Conservation (phyloP, 2,329 filamentous ascomycete genomes). For the Fusarium setosum region DNA sequence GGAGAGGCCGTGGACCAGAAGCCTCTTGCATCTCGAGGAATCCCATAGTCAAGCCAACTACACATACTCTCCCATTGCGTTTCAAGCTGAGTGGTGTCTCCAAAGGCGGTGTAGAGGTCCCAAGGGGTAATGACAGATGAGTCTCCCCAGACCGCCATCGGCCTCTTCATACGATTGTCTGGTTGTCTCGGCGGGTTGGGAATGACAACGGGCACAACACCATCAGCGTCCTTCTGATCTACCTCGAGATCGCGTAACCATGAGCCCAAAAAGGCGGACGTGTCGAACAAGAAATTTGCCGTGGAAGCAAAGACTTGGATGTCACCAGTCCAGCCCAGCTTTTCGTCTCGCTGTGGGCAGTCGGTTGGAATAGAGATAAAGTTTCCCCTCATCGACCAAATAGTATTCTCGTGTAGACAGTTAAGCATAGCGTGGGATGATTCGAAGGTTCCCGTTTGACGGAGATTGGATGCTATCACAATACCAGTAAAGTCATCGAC, state of each 20-base stretch:
- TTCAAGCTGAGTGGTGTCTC: constrained; percentile 48
- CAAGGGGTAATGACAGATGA: constrained; percentile 52
- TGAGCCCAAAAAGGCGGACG: constrained; percentile 57
- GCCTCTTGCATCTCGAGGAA: constrained; percentile 40
- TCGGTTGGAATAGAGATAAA: constrained; percentile 67
- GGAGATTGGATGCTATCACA: background rate
- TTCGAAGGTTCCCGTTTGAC: constrained; percentile 47
- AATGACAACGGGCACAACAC: background rate
- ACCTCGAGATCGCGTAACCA: constrained; percentile 14
- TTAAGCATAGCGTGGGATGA: constrained; percentile 63
- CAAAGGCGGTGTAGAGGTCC: constrained; percentile 50
- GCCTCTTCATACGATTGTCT: constrained; percentile 2
- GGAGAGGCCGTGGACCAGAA: background rate
- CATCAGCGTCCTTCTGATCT: constrained; percentile 26
- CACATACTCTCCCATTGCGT: constrained; percentile 51
- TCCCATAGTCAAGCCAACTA: constrained; percentile 48
- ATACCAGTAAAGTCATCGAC: constrained; percentile 12
- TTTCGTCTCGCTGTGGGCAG: constrained; percentile 64
- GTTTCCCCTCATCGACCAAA: constrained; percentile 67
- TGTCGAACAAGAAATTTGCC: constrained; percentile 62
- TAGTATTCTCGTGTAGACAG: constrained; percentile 61
- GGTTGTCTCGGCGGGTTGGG: constrained; percentile 17
- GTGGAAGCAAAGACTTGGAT: constrained; percentile 59
- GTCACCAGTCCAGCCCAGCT: constrained; percentile 62
- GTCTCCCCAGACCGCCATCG: constrained; percentile 53